Percentiles rank a stretch among this genome's conserved stretches.
Evolutionary conservation across 1,139 yeast genomes (phyloP).

Genomic region (Scheffersomyces titani): DNA sequence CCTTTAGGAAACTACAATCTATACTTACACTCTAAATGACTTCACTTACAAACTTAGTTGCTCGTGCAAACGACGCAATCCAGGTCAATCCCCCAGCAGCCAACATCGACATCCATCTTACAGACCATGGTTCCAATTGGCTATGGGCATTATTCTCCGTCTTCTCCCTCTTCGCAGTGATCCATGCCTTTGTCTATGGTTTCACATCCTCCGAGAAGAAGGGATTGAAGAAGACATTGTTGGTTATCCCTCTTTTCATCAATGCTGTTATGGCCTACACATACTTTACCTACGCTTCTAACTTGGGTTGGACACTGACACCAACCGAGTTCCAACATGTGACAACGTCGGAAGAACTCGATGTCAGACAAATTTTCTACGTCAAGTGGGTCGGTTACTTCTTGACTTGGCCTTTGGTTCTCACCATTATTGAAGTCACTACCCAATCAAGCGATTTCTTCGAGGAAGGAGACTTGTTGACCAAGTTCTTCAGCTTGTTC

Average conservation of each 20-base stretch:
- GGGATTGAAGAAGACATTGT: conserved; percentile 41
- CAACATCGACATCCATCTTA: conserved; percentile 51
- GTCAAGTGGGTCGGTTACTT: conserved; percentile 70
- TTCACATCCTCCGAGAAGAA: conserved; percentile 36
- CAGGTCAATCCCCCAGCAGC: conserved; percentile 44
- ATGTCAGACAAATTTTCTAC: conserved; percentile 64
- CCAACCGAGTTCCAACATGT: conserved; percentile 59
- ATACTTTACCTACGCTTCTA: conserved; percentile 66
- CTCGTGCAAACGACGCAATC: conserved; percentile 48
- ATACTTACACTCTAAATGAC: conserved; percentile 3
- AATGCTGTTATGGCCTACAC: conserved; percentile 48
- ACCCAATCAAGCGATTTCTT: conserved; percentile 39
- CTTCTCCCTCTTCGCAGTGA: conserved; percentile 45
- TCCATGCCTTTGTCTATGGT: conserved; percentile 40
- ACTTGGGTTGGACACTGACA: conserved; percentile 63
- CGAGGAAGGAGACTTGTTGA: conserved; percentile 25
- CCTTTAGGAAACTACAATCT: neutral
- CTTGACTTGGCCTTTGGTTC: conserved; percentile 57
- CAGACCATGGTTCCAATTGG: conserved; percentile 68
- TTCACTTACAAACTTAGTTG: conserved; percentile 14
- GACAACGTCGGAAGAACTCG: conserved; percentile 33
- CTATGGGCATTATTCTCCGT: conserved; percentile 64
- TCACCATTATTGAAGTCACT: conserved; percentile 48
- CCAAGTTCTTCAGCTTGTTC: conserved; percentile 24
- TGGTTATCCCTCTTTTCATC: conserved; percentile 48